These are phyloP conservation scores for Bombardia bombarda DNA, from an alignment of 495 filamentous ascomycete species.

Conservation along the genomic window DNA sequence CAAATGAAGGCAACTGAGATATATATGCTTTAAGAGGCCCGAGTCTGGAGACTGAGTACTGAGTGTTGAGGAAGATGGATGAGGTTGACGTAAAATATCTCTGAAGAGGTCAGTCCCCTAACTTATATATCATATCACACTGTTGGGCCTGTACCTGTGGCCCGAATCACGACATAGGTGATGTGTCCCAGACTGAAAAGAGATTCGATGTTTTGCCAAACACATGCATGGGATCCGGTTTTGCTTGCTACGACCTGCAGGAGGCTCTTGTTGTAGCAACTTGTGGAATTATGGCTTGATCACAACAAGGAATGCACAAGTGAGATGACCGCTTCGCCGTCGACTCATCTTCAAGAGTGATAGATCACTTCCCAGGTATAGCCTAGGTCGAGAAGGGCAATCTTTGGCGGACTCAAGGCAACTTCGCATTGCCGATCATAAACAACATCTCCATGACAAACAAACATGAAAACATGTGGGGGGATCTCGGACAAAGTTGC, in stretches of 20 bases:
- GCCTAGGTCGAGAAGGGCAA: background rate
- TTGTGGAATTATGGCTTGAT: background rate
- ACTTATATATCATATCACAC: no score
- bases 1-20: background rate
- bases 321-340: slow-evolving; percentile 1
- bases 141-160: no score
- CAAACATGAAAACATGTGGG: background rate
- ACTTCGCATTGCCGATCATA: background rate
- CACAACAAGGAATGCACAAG: slow-evolving; percentile 1
- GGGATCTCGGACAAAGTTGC: background rate
- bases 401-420: no score
- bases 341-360: background rate
- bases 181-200: background rate
- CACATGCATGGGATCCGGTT: background rate
- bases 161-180: background rate
- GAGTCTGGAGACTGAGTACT: background rate
- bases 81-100: no score
- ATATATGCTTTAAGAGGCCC: background rate
- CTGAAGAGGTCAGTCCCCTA: no score
- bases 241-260: background rate
- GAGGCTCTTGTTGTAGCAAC: background rate
- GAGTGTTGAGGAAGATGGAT: no score
- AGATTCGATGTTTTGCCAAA: background rate
- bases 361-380: slow-evolving; percentile 3
- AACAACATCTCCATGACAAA: background rate